These are phyloP conservation scores for Tolypocladium paradoxum DNA, from an alignment of 2,329 filamentous ascomycete genomes.

Conservation along the genomic window DNA sequence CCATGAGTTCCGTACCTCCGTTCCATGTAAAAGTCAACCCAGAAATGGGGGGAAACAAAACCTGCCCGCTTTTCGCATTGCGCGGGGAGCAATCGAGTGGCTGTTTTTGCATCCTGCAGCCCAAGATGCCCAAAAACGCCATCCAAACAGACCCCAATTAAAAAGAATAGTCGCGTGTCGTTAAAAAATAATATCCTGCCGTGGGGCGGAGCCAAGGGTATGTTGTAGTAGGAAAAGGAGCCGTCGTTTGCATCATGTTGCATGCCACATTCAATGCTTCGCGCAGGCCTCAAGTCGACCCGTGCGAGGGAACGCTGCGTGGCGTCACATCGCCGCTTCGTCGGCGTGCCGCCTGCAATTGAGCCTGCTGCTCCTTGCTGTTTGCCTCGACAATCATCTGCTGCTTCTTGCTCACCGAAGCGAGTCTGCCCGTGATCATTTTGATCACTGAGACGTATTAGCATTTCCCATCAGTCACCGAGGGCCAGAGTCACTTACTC, in stretches of 20 bases:
- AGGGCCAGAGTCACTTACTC: slow-evolving; percentile 39
- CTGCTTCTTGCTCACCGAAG: slow-evolving; percentile 48
- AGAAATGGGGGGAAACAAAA: neutral
- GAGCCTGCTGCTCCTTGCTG: slow-evolving; percentile 32
- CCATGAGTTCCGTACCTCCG: neutral
- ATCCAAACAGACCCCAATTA: neutral
- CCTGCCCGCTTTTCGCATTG: neutral
- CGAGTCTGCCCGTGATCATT: slow-evolving; percentile 49
- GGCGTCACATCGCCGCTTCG: slow-evolving; percentile 46
- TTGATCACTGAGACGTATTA: slow-evolving; percentile 40
- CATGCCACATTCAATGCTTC: neutral
- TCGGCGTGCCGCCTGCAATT: slow-evolving; percentile 31
- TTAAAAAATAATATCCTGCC: neutral
- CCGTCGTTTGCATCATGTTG: neutral
- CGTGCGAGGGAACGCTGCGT: slow-evolving; percentile 40
- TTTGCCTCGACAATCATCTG: slow-evolving; percentile 49
- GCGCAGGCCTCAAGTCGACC: slow-evolving; percentile 20
- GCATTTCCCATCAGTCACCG: neutral
- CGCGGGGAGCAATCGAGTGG: neutral
- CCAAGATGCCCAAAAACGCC: neutral
- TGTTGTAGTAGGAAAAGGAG: neutral
- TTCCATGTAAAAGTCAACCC: neutral
- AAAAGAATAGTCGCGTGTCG: neutral
- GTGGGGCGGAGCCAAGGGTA: slow-evolving; percentile 1
- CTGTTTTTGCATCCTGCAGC: neutral